Conservation (phyloP, 1,139 yeast genomes). For the Yamadazyma kanchanaburiensis region DNA sequence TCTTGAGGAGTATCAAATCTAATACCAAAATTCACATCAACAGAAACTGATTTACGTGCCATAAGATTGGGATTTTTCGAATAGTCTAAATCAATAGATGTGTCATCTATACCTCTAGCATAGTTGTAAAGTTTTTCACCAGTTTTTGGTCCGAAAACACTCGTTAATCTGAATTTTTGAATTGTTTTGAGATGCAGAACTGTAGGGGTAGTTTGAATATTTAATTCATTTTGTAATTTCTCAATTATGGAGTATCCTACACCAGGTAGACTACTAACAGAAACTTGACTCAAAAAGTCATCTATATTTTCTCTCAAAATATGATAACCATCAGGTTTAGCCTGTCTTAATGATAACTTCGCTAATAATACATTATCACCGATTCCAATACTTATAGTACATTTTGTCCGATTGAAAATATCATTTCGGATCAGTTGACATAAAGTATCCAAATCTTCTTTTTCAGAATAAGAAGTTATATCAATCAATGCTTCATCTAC, state of each 20-base stretch:
- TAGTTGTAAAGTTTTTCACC: conserved; percentile 62
- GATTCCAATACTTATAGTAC: conserved; percentile 77
- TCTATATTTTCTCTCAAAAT: conserved; percentile 28
- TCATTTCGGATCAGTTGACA: conserved; percentile 40
- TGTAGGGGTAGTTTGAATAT: conserved; percentile 10
- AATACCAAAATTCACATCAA: conserved; percentile 91
- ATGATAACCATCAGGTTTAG: conserved; percentile 76
- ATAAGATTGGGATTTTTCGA: conserved; percentile 38
- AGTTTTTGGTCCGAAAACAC: conserved; percentile 62
- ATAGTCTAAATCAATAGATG: conserved; percentile 48
- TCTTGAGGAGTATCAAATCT: conserved; percentile 61
- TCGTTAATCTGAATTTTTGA: conserved; percentile 32
- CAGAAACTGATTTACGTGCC: conserved; percentile 73
- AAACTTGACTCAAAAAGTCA: conserved; percentile 39
- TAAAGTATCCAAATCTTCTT: conserved; percentile 20
- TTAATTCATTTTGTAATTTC: conserved; percentile 9
- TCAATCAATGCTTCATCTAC: conserved; percentile 89
- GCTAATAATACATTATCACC: conserved; percentile 74
- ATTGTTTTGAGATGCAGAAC: conserved; percentile 35
- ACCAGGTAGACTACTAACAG: conserved; percentile 72
- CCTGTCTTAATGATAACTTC: conserved; percentile 66
- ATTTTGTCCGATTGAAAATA: conserved; percentile 48
- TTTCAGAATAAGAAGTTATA: conserved; percentile 37
- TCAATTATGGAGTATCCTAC: conserved; percentile 57
- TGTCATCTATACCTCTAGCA: conserved; percentile 65